Conservation (phyloP, 2,329 filamentous ascomycete species). For the Monilinia fructicola region DNA sequence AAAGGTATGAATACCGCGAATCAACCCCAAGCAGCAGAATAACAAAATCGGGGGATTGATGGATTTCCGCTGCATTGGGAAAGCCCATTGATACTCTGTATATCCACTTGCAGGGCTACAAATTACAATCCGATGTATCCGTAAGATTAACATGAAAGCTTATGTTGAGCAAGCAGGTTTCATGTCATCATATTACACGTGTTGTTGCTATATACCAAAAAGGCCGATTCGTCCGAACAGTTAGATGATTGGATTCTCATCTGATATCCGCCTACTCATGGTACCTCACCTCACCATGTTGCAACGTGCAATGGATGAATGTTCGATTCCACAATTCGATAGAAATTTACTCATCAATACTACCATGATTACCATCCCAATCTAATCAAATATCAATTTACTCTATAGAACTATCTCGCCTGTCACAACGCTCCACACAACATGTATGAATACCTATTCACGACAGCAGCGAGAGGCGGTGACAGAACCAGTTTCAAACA, state of each 20-base stretch:
- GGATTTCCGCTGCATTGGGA: not conserved
- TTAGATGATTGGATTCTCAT: no score
- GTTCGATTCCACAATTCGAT: not conserved
- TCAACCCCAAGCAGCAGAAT: not conserved
- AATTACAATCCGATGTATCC: not conserved
- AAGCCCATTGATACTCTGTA: not conserved
- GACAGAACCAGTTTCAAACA: not conserved
- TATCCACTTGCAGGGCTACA: slow-evolving; percentile 1
- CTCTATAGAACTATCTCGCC: not conserved
- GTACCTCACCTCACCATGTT: no score
- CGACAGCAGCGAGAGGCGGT: not conserved
- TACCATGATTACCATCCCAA: no score
- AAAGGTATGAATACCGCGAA: not conserved
- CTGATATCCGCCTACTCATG: no score
- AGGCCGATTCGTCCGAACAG: no score
- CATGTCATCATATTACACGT: no score
- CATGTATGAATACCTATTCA: no score
- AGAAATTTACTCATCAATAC: not conserved
- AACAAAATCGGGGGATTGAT: not conserved
- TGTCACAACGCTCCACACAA: no score
- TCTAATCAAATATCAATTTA: not conserved
- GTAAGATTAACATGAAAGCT: no score
- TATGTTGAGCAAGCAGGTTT: no score
- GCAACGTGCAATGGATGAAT: no score
- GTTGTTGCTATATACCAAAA: no score